Base-by-base conservation (phyloP, 306 rosid genomes). In the Elaeagnus macrophylla region DNA sequence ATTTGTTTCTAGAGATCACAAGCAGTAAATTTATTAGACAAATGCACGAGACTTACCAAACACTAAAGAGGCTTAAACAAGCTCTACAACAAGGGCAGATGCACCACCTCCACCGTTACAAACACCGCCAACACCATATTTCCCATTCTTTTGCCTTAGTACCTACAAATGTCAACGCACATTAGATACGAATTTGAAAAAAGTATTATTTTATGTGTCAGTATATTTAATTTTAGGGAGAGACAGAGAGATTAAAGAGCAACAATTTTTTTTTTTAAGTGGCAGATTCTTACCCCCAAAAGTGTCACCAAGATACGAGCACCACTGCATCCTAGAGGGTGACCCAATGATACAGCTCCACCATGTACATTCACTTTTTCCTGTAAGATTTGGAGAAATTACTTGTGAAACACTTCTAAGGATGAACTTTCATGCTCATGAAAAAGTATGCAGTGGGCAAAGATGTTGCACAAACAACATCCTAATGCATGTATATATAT, bases 41-140 rank as follows among this genome's bases (percentile, higher is more conserved):
- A 25, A 25, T 25, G 32, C 32, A 5, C 2, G 32, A 20, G 32
- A 25, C 32, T 5, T 13, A 10, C 46, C 13, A 41, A 5, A 45
- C 7, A 13, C 8, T 7, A 54, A 62, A 45, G 57, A 45, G 46
- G 61, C 71, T 79, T 67, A 93, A 49, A 81, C 59, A 32, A 93
- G 94, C 76, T 93, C 96, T 67, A 93, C 54, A n/a, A 93, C 96
- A 66, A 93, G 85, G 54, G 96, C 99, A 62, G 99, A 93, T 73
- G 95, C 99, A 59, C 99, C 99, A 47, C 99, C 99, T 54, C 99
- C 99, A 52, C 99, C 99, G 10, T 93, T 93, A 81, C 99, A 93
- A 57, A 93, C 82, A 57, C 96, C 99, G 38, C 89, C 95, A 45
- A 85, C 95, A 36, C 99, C 99, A 16, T 84, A 81, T 74, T 87